Percentiles rank a stretch among this genome's conserved stretches.
phyloP scores from a whole-genome alignment of 495 filamentous ascomycete species.

The Daldinia bambusicola region DNA sequence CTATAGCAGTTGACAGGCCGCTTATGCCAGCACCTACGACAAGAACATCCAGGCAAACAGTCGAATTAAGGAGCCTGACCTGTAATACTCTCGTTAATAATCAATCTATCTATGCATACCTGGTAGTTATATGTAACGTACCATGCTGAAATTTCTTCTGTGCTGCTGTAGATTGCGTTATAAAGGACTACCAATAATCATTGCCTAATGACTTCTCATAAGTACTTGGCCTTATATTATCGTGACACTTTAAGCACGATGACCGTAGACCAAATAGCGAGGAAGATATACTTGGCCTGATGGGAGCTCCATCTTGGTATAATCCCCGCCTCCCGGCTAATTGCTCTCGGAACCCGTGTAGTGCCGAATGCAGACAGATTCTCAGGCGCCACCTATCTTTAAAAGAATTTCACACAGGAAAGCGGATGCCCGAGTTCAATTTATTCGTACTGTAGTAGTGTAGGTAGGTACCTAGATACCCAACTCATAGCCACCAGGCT shows the following conservation, averaged over 20 bases:
- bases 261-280: too few species aligned
- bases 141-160: constrained; percentile 12
- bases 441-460: too few species aligned
- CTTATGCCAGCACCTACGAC: constrained; percentile 69
- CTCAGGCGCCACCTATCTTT: background rate
- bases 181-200: background rate
- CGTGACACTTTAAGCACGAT: too few species aligned
- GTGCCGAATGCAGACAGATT: background rate
- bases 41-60: constrained; percentile 55
- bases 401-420: too few species aligned
- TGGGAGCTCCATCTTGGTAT: too few species aligned
- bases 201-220: background rate
- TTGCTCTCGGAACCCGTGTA: background rate
- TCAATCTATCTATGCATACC: background rate
- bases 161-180: background rate
- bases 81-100: background rate
- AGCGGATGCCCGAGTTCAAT: too few species aligned
- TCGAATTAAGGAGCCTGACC: background rate
- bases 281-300: background rate
- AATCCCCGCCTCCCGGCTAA: constrained; percentile 28
- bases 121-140: background rate
- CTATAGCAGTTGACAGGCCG: constrained; percentile 65
- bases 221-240: too few species aligned
- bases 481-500: too few species aligned
- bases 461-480: too few species aligned